These are phyloP conservation scores for Termitomyces eurrhizus DNA, from an alignment of 768 basidiomycete species.

Conservation along the genomic window DNA sequence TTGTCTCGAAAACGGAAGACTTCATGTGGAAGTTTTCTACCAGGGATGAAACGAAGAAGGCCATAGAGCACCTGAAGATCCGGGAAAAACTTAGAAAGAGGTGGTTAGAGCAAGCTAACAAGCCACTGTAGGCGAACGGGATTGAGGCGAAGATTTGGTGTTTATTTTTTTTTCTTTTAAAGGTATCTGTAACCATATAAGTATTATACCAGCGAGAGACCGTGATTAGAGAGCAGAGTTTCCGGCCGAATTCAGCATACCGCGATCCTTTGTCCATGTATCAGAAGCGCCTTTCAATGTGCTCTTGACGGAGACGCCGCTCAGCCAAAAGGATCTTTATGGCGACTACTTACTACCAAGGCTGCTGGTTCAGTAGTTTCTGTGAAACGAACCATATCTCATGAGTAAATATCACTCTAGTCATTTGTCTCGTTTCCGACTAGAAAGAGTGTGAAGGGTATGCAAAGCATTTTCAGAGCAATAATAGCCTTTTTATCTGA, in stretches of 20 bases:
- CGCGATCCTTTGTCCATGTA: background rate
- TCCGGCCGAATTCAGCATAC: background rate
- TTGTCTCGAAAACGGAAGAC: constrained; percentile 66
- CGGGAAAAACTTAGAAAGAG: constrained; percentile 30
- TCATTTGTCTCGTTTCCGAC: too few relatives aligned
- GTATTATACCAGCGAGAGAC: background rate
- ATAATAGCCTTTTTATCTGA: too few relatives aligned
- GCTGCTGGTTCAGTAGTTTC: background rate
- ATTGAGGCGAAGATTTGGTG: background rate
- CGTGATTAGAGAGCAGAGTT: background rate
- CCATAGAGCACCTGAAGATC: constrained; percentile 24
- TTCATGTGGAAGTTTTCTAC: constrained; percentile 46
- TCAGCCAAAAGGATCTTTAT: background rate
- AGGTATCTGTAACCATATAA: background rate
- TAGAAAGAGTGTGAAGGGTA: too few relatives aligned
- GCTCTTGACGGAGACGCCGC: too few relatives aligned
- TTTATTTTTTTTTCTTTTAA: background rate
- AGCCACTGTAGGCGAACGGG: constrained; percentile 7
- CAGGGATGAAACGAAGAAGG: constrained; percentile 35
- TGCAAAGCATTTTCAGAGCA: too few relatives aligned
- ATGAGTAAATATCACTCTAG: too few relatives aligned
- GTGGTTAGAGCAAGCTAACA: constrained; percentile 30
- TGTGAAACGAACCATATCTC: too few relatives aligned
- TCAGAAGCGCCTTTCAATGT: background rate
- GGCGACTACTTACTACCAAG: background rate